Conservation (phyloP, 768 basidiomycete genomes). For the Collybia sp. region DNA sequence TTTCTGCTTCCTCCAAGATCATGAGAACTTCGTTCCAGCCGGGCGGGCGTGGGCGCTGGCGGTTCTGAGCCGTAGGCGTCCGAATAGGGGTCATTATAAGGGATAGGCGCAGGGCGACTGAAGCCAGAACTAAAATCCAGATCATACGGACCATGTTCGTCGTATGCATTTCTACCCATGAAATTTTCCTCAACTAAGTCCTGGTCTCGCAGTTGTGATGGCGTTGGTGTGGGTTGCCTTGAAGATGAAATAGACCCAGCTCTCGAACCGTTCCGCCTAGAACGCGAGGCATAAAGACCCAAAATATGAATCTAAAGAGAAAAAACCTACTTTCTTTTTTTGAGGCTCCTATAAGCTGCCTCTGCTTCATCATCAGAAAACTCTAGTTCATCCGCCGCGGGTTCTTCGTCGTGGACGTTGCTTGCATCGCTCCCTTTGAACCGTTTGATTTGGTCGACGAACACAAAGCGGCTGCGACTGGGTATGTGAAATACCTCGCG, state of each 20-base stretch:
- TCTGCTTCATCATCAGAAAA: constrained; percentile 97
- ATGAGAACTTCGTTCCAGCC: not conserved
- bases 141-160: constrained; percentile 65
- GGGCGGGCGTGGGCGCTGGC: constrained; percentile 14
- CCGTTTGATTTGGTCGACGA: constrained; percentile 62
- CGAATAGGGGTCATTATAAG: constrained; percentile 80
- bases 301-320: constrained; percentile 4
- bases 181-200: constrained; percentile 43
- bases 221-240: constrained; percentile 48
- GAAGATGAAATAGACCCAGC: constrained; percentile 47
- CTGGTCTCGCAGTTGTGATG: constrained; percentile 49
- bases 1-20: constrained; percentile 2
- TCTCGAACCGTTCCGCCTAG: constrained; percentile 51
- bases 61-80: constrained; percentile 30
- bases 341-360: constrained; percentile 57
- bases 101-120: constrained; percentile 61
- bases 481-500: constrained; percentile 82
- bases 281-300: not conserved
- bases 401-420: constrained; percentile 93
- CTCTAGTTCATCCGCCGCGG: constrained; percentile 84
- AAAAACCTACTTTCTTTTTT: constrained; percentile 52
- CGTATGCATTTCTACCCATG: constrained; percentile 57
- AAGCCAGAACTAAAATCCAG: constrained; percentile 51
- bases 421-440: constrained; percentile 91
- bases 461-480: constrained; percentile 77